These are phyloP conservation scores for Abelmoschus esculentus DNA, from an alignment of 345 rosid species.

Conservation along the genomic window DNA sequence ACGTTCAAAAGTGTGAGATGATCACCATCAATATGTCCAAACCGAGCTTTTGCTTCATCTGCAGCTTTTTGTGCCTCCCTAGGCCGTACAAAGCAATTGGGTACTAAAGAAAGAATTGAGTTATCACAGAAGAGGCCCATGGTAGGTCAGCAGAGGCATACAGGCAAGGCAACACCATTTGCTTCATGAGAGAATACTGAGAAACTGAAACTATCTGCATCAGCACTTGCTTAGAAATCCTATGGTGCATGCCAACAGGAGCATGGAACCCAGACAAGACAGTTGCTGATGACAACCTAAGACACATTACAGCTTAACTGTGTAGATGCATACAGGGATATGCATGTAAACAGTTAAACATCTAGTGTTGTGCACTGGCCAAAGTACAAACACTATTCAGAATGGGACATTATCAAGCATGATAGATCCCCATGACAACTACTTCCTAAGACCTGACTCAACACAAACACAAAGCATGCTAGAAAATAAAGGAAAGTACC, in stretches of 20 bases:
- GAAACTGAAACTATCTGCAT: slow-evolving; percentile 99
- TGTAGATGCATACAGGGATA: slow-evolving; percentile 19
- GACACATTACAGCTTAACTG: slow-evolving; percentile 25
- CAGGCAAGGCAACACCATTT: slow-evolving; percentile 94
- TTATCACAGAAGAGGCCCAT: slow-evolving; percentile 97
- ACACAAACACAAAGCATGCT: slow-evolving; percentile 12
- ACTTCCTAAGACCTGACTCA: slow-evolving; percentile 27
- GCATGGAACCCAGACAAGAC: slow-evolving; percentile 73
- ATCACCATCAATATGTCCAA: slow-evolving; percentile 97
- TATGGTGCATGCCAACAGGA: slow-evolving; percentile 71
- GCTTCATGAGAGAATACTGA: slow-evolving; percentile 99
- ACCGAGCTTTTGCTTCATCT: slow-evolving; percentile 97
- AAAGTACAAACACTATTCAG: slow-evolving; percentile 21
- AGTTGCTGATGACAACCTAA: slow-evolving; percentile 77
- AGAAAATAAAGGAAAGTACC: slow-evolving; percentile 33
- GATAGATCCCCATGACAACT: slow-evolving; percentile 27
- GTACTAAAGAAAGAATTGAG: slow-evolving; percentile 97
- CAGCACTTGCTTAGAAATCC: slow-evolving; percentile 89
- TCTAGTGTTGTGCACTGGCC: slow-evolving; percentile 16
- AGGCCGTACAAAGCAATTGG: slow-evolving; percentile 99
- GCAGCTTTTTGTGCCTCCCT: slow-evolving; percentile 99
- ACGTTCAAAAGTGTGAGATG: slow-evolving; percentile 92
- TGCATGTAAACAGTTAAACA: slow-evolving; percentile 24
- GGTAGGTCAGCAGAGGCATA: slow-evolving; percentile 99
- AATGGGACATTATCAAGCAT: slow-evolving; percentile 17